These are phyloP conservation scores for Paraphaeosphaeria sporulosa DNA, from an alignment of 2,329 filamentous ascomycete species.

Conservation along the genomic window DNA sequence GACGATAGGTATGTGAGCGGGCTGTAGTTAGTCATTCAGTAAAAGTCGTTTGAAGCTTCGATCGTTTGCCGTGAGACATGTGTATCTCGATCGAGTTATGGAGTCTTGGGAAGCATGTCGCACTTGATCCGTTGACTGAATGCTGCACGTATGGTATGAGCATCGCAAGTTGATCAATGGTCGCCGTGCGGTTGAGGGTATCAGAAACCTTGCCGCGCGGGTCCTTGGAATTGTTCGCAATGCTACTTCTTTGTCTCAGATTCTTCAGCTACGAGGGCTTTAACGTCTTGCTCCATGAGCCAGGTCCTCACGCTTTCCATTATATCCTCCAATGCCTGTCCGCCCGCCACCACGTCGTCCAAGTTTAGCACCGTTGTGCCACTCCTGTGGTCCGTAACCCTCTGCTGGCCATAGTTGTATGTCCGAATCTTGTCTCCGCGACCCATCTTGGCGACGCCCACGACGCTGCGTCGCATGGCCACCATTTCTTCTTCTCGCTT, in stretches of 20 bases:
- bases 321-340: constrained; percentile 73
- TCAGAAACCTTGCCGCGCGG: not conserved
- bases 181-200: not conserved
- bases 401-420: constrained; percentile 81
- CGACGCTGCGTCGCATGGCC: constrained; percentile 76
- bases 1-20: not conserved
- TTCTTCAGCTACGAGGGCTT: constrained; percentile 65
- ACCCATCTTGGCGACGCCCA: constrained; percentile 81
- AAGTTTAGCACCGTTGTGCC: constrained; percentile 82
- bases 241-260: constrained; percentile 27
- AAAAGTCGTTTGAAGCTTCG: not conserved
- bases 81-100: not conserved
- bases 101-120: not conserved
- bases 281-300: constrained; percentile 77
- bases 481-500: constrained; percentile 82
- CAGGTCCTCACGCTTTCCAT: constrained; percentile 81
- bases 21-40: not conserved
- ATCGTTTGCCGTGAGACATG: not conserved
- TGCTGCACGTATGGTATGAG: not conserved
- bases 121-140: not conserved
- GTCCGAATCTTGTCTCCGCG: constrained; percentile 93
- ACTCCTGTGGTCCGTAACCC: constrained; percentile 88
- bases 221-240: not conserved
- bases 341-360: constrained; percentile 79
- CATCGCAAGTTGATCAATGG: not conserved